These are phyloP conservation scores for Dioscorea cayenensis DNA, from an alignment of 116 monocot species.

Conservation along the genomic window DNA sequence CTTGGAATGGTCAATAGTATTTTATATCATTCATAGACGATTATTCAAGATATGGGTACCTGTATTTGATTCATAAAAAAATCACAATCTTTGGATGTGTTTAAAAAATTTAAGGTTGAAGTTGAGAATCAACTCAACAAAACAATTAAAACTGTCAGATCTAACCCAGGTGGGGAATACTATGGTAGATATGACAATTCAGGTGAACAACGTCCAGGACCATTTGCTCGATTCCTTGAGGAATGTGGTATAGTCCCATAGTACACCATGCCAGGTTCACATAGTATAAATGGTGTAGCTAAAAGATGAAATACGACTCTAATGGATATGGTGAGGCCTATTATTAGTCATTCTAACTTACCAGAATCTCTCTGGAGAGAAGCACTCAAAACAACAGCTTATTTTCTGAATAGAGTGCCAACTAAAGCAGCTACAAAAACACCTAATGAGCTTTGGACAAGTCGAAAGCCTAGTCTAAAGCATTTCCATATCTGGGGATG, in stretches of 20 bases:
- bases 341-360: conserved; percentile 2
- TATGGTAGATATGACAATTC: not conserved
- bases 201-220: conserved; percentile 2
- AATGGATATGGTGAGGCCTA: too few relatives aligned
- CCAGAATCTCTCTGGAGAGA: conserved; percentile 1
- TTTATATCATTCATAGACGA: too few relatives aligned
- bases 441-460: conserved; percentile 2
- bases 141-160: not conserved
- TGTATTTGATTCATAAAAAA: too few relatives aligned
- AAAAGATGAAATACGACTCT: too few relatives aligned
- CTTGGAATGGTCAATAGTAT: too few relatives aligned
- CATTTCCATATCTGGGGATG: conserved; percentile 1
- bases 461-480: not conserved
- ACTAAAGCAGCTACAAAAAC: conserved; percentile 1
- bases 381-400: conserved; percentile 1
- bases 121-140: not conserved
- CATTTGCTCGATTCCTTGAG: conserved; percentile 2
- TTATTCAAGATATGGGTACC: too few relatives aligned
- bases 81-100: too few relatives aligned
- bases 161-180: conserved; percentile 2
- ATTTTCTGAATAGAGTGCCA: conserved; percentile 5
- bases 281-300: too few relatives aligned
- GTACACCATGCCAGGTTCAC: not conserved
- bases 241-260: not conserved
- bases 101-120: not conserved